Evolutionary conservation across 768 basidiomycete species (phyloP).

Genomic region (Russula sp.): DNA sequence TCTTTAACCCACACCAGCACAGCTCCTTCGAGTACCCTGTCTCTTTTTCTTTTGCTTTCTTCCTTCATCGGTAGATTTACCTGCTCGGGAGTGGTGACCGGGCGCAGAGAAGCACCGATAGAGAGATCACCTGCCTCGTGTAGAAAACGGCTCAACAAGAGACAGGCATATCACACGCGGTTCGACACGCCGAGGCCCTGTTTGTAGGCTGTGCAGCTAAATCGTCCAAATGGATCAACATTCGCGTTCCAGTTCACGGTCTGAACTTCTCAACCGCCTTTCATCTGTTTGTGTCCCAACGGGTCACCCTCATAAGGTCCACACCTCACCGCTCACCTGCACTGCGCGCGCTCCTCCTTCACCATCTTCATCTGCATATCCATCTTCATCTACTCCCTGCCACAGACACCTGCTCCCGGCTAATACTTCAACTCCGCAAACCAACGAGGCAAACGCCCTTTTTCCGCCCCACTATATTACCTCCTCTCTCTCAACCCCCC

Average conservation of each 20-base stretch:
- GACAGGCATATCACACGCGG: conserved; percentile 17
- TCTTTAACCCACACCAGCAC: too few relatives aligned
- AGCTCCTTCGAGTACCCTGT: neutral
- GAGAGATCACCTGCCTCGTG: conserved; percentile 15
- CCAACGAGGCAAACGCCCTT: conserved; percentile 19
- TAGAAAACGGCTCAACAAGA: conserved; percentile 7
- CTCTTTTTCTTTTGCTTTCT: neutral
- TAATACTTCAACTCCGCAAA: conserved; percentile 15
- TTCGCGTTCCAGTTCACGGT: conserved; percentile 19
- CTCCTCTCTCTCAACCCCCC: conserved; percentile 10
- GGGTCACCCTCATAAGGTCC: conserved; percentile 15
- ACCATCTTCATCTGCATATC: conserved; percentile 6
- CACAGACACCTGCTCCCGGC: conserved; percentile 8
- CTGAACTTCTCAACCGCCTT: conserved; percentile 6
- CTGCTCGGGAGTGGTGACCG: neutral
- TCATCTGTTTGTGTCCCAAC: neutral
- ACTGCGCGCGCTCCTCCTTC: neutral
- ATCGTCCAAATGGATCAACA: conserved; percentile 15
- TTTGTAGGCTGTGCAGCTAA: conserved; percentile 11
- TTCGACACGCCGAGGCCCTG: conserved; percentile 10
- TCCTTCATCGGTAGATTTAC: neutral
- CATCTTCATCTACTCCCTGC: conserved; percentile 2
- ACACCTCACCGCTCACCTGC: neutral
- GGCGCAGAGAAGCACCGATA: conserved; percentile 13
- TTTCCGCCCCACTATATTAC: conserved; percentile 14